phyloP scores from a whole-genome alignment of 495 filamentous ascomycete genomes.

The Aspergillus affinis region DNA sequence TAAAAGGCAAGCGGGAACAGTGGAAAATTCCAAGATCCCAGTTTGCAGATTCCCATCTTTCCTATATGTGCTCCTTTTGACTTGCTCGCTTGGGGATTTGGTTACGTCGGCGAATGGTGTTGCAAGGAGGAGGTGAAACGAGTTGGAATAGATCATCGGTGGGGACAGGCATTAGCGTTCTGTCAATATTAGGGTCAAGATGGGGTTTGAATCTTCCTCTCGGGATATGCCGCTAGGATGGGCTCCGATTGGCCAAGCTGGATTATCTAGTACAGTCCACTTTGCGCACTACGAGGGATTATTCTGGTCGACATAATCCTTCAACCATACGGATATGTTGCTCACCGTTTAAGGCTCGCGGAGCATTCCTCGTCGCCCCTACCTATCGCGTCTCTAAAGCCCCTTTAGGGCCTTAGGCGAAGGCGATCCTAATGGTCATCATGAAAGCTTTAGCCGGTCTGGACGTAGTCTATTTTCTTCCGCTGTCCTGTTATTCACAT shows the following conservation, averaged over 20 bases:
- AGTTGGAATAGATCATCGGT: constrained; percentile 2
- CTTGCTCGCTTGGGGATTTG: background rate
- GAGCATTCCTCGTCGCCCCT: background rate
- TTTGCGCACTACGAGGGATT: background rate
- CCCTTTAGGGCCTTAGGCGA: background rate
- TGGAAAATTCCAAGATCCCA: background rate
- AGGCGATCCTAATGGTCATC: background rate
- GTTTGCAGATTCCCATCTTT: background rate
- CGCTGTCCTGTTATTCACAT: too few species aligned
- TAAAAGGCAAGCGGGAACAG: background rate
- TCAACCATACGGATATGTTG: background rate
- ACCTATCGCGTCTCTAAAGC: background rate
- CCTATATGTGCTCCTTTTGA: background rate
- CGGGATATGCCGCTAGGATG: background rate
- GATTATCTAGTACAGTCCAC: background rate
- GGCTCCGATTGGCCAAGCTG: background rate
- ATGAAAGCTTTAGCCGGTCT: background rate
- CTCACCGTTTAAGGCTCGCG: too few species aligned
- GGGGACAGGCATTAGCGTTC: background rate
- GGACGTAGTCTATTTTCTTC: too few species aligned
- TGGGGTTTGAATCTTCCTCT: background rate
- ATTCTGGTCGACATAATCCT: background rate
- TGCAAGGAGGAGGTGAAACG: background rate
- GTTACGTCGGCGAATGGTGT: background rate
- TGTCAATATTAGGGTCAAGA: constrained; percentile 1